phyloP scores from a whole-genome alignment of 805 yeast species.

The Starmerella apis region DNA sequence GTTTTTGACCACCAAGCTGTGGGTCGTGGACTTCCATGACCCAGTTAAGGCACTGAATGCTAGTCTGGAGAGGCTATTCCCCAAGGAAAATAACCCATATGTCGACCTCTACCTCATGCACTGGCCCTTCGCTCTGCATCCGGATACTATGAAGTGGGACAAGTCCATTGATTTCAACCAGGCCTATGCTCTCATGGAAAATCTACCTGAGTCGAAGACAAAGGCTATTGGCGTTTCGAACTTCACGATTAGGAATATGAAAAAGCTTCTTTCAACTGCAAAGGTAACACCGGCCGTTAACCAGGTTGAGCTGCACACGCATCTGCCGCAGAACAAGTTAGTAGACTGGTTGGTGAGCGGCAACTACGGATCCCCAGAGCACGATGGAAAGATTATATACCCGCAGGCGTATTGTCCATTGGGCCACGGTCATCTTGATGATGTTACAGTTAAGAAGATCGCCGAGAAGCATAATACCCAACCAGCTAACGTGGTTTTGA shows the following conservation, averaged over 20 bases:
- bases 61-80: slow-evolving; percentile 51
- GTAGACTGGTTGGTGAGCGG: slow-evolving; percentile 39
- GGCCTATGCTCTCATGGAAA: slow-evolving; percentile 52
- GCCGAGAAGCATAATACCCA: slow-evolving; percentile 44
- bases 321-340: slow-evolving; percentile 53
- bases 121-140: slow-evolving; percentile 49
- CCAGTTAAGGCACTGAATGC: slow-evolving; percentile 46
- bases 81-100: slow-evolving; percentile 63
- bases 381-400: slow-evolving; percentile 12
- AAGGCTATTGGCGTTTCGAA: slow-evolving; percentile 67
- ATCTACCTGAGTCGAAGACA: slow-evolving; percentile 41
- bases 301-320: slow-evolving; percentile 68
- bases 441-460: slow-evolving; percentile 45
- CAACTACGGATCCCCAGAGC: no score
- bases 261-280: slow-evolving; percentile 38
- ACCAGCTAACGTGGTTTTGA: slow-evolving; percentile 32
- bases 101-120: slow-evolving; percentile 69
- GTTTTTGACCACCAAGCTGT: slow-evolving; percentile 60
- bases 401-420: slow-evolving; percentile 27
- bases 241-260: slow-evolving; percentile 43
- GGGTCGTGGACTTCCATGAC: slow-evolving; percentile 31
- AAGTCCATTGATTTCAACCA: no score
- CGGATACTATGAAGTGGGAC: slow-evolving; percentile 35
- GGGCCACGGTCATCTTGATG: slow-evolving; percentile 32
- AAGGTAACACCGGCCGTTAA: slow-evolving; percentile 52